phyloP scores from a whole-genome alignment of 495 filamentous ascomycete genomes.

The Saxispiralis lemnorum region DNA sequence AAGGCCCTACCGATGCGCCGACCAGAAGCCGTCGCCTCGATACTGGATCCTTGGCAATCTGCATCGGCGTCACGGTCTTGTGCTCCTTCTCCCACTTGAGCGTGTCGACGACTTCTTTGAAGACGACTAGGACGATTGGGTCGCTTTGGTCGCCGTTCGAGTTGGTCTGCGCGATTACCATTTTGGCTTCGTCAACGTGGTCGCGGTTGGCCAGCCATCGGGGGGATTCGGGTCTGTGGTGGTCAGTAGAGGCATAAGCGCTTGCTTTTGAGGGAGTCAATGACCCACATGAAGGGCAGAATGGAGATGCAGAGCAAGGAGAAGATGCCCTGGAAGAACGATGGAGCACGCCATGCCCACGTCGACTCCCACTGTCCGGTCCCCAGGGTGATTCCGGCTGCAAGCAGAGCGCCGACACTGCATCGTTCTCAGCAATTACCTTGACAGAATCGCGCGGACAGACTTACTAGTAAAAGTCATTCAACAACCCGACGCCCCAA shows the following conservation, averaged over 20 bases:
- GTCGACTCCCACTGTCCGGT: conserved; percentile 32
- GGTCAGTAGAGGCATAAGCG: no score
- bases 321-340: conserved; percentile 37
- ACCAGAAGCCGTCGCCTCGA: conserved; percentile 28
- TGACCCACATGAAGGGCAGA: conserved; percentile 29
- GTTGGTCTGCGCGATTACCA: conserved; percentile 32
- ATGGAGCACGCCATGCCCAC: conserved; percentile 38
- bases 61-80: conserved; percentile 26
- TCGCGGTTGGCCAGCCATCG: conserved; percentile 32
- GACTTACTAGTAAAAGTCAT: conserved; percentile 35
- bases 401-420: conserved; percentile 29
- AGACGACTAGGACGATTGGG: conserved; percentile 21
- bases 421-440: background rate
- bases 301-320: conserved; percentile 34
- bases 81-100: conserved; percentile 32
- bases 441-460: background rate
- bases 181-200: conserved; percentile 18
- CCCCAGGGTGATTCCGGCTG: conserved; percentile 35
- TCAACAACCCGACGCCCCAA: conserved; percentile 32
- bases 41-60: conserved; percentile 20
- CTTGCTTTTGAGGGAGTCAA: conserved; percentile 15
- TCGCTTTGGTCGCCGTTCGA: conserved; percentile 26
- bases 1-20: conserved; percentile 10
- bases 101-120: conserved; percentile 21
- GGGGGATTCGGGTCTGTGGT: conserved; percentile 32